These are phyloP conservation scores for Epicoccum sorghinum DNA, from an alignment of 2,329 filamentous ascomycete genomes.

Conservation along the genomic window DNA sequence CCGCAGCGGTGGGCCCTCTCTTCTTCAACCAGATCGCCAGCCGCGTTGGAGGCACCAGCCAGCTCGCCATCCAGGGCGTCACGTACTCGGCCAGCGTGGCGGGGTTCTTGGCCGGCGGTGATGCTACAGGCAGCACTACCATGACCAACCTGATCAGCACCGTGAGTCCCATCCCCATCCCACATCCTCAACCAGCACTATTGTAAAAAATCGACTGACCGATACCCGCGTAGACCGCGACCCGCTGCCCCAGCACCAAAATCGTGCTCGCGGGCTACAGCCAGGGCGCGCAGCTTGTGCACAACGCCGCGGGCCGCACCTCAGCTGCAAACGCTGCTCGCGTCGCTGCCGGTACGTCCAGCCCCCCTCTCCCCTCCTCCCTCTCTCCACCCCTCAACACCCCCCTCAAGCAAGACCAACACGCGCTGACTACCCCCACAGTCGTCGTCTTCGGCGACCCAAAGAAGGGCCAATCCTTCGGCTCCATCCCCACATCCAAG, in stretches of 20 bases:
- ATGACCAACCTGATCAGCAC: slow-evolving; percentile 48
- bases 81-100: slow-evolving; percentile 53
- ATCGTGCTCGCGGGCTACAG: slow-evolving; percentile 32
- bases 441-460: slow-evolving; percentile 45
- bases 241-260: slow-evolving; percentile 28
- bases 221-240: slow-evolving; percentile 7
- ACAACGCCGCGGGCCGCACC: slow-evolving; percentile 47
- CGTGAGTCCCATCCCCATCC: slow-evolving; percentile 24
- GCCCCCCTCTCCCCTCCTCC: too few species aligned
- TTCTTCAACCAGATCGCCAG: slow-evolving; percentile 55
- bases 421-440: slow-evolving; percentile 1
- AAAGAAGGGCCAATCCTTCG: slow-evolving; percentile 35
- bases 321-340: slow-evolving; percentile 21
- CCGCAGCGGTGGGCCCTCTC: slow-evolving; percentile 53
- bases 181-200: too few species aligned
- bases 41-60: slow-evolving; percentile 48
- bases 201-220: too few species aligned
- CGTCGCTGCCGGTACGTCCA: slow-evolving; percentile 25
- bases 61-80: slow-evolving; percentile 60
- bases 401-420: too few species aligned
- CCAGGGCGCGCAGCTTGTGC: slow-evolving; percentile 49
- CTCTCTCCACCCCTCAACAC: too few species aligned
- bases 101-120: slow-evolving; percentile 56
- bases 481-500: slow-evolving; percentile 29
- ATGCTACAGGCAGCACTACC: slow-evolving; percentile 49